Conservation (phyloP, 1,284 basidiomycete genomes). For the Moesziomyces aphidis region DNA sequence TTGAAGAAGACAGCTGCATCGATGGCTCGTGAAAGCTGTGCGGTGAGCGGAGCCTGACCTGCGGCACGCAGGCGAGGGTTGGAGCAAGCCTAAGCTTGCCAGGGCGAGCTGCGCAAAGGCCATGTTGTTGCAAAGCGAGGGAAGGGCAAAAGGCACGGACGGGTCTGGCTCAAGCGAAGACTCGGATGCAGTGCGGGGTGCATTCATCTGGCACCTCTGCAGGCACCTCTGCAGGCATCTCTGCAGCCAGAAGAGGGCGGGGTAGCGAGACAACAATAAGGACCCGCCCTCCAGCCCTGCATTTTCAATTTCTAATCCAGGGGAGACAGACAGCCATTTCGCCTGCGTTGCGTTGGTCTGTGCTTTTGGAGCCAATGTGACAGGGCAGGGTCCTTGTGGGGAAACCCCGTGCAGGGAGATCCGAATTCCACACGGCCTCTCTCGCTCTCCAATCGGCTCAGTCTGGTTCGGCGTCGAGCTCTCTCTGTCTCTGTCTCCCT, state of each 20-base stretch:
- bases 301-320: neutral
- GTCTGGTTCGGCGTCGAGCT: too few species aligned
- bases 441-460: too few species aligned
- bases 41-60: slow-evolving; percentile 16
- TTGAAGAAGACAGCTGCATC: neutral
- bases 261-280: neutral
- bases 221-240: slow-evolving; percentile 15
- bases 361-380: neutral
- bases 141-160: slow-evolving; percentile 1
- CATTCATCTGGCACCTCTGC: slow-evolving; percentile 10
- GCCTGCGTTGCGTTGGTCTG: neutral
- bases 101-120: neutral
- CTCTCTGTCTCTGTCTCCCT: too few species aligned
- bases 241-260: slow-evolving; percentile 6
- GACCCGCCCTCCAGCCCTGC: neutral
- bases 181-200: slow-evolving; percentile 14
- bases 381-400: neutral
- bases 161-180: slow-evolving; percentile 2
- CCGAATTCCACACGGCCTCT: too few species aligned
- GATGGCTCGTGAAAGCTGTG: slow-evolving; percentile 21
- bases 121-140: neutral
- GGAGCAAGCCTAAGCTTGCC: neutral
- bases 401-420: neutral
- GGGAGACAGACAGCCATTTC: neutral
- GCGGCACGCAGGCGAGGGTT: slow-evolving; percentile 15